Evolutionary conservation across 371 early-diverging fungal genomes (phyloP), one percentile per base, ranked within the genome.

Genomic region (Capillidium heterosporum): DNA sequence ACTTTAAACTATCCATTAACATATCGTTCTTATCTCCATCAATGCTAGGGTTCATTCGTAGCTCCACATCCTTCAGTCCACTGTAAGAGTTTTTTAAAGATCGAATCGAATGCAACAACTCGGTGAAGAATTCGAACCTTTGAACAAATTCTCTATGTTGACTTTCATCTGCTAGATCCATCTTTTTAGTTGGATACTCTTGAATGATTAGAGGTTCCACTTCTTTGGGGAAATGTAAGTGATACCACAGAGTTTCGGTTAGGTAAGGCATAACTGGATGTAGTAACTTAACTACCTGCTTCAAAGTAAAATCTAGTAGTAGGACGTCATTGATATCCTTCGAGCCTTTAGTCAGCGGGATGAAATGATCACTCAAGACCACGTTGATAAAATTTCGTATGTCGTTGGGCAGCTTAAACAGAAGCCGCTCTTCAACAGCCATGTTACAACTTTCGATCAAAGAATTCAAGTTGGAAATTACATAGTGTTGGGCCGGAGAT

Each of bases 391-490:
- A 24, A 11, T 44, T 56, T 0, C 43, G 29, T 32, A 41, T 11
- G 7, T 7, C 28, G 28, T 28, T 21, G 4, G 41, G 2, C 3
- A 29, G 23, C 19, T 24, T 23, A 61, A 68, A 76, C 29, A 87
- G 57, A 7, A 73, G 61, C 4, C 75, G 70, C 61, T 85, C 86
- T 41, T 74, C 80, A 70, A 98, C 99, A 62, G 99, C 98, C 15
- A 96, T 72, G 54, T 95, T 95, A 59, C 87, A 82, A 48, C 92
- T 73, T 66, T 95, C 81, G 65, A 97, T 98, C 49, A 82, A 75
- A 56, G 91, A 82, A 21, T 91, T 71, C 0, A 82, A 79, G 57
- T 81, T 84, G 7, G 95, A 87, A 0, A 91, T 91, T 23, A 75
- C 75, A 68, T 89, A 88, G 43, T 95, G 35, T 35, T 35, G 35